phyloP scores from a whole-genome alignment of 83 land plant species.

The Picea abies region DNA sequence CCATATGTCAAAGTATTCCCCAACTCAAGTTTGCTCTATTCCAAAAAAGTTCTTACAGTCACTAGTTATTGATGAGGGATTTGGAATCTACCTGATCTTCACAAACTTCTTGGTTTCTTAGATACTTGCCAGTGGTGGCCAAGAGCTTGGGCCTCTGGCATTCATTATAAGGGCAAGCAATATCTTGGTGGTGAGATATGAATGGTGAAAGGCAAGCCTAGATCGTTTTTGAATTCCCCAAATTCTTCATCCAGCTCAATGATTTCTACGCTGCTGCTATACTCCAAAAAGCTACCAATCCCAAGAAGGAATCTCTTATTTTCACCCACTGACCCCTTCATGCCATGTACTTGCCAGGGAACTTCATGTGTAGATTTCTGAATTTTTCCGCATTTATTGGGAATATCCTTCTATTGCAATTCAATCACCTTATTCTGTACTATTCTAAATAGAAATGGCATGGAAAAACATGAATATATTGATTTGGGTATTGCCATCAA shows the following conservation, averaged over 20 bases:
- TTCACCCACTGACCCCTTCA: constrained; percentile 38
- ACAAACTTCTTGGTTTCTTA: constrained; percentile 29
- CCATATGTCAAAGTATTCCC: no score
- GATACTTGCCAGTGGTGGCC: constrained; percentile 33
- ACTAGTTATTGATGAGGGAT: constrained; percentile 22
- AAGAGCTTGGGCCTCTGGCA: constrained; percentile 31
- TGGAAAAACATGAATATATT: no score
- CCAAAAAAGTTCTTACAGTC: no score
- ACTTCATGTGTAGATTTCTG: constrained; percentile 32
- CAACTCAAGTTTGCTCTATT: no score
- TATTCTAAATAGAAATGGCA: no score
- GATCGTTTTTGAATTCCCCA: constrained; percentile 28
- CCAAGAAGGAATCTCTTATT: constrained; percentile 30
- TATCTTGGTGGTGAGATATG: constrained; percentile 38
- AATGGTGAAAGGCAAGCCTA: constrained; percentile 23
- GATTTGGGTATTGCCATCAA: no score
- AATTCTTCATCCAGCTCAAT: constrained; percentile 32
- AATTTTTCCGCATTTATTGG: background rate
- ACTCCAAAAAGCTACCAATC: constrained; percentile 35
- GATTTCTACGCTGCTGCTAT: constrained; percentile 29
- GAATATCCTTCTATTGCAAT: no score
- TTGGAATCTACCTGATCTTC: constrained; percentile 33
- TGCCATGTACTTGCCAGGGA: constrained; percentile 30
- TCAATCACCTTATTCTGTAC: no score
- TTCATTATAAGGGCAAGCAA: constrained; percentile 40